A percentile compares a stretch with the other conserved stretches of the same genome.
Evolutionary conservation across 768 basidiomycete species (phyloP).

Genomic region (Myochromella boudieri): DNA sequence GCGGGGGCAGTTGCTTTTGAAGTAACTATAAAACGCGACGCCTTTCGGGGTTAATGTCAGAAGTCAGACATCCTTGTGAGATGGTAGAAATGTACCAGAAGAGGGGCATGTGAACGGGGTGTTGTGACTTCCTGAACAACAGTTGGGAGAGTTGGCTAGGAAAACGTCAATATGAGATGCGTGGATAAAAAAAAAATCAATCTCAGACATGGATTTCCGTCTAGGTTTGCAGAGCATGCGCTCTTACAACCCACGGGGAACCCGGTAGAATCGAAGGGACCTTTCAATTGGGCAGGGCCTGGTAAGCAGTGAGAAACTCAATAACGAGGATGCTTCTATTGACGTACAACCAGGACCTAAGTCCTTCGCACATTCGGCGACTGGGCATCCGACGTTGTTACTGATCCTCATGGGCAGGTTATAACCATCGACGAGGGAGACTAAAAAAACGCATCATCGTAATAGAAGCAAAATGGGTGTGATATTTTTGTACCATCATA

Average conservation of each 20-base stretch:
- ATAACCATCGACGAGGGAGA: background rate
- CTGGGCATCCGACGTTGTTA: background rate
- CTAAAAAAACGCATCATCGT: background rate
- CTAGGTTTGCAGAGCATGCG: conserved; percentile 40
- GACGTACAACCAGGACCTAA: conserved; percentile 47
- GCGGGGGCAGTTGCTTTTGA: conserved; percentile 25
- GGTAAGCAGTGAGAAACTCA: background rate
- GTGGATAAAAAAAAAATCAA: background rate
- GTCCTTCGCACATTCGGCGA: conserved; percentile 51
- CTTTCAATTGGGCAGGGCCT: conserved; percentile 44
- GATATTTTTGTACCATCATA: background rate
- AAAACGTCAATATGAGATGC: background rate
- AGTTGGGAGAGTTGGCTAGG: conserved; percentile 32
- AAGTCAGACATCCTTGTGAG: too few relatives aligned
- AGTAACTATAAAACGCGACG: conserved; percentile 24
- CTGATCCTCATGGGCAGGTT: background rate
- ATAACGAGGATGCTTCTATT: too few relatives aligned
- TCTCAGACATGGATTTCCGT: conserved; percentile 24
- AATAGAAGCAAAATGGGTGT: too few relatives aligned
- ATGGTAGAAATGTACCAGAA: conserved; percentile 28
- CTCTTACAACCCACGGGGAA: conserved; percentile 53
- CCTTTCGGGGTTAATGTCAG: conserved; percentile 11
- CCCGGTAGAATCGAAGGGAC: conserved; percentile 46
- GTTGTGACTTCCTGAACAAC: conserved; percentile 32
- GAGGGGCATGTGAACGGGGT: conserved; percentile 34